Evolutionary conservation across 768 basidiomycete genomes (phyloP).

Genomic region (Rhodotorula babjevae): DNA sequence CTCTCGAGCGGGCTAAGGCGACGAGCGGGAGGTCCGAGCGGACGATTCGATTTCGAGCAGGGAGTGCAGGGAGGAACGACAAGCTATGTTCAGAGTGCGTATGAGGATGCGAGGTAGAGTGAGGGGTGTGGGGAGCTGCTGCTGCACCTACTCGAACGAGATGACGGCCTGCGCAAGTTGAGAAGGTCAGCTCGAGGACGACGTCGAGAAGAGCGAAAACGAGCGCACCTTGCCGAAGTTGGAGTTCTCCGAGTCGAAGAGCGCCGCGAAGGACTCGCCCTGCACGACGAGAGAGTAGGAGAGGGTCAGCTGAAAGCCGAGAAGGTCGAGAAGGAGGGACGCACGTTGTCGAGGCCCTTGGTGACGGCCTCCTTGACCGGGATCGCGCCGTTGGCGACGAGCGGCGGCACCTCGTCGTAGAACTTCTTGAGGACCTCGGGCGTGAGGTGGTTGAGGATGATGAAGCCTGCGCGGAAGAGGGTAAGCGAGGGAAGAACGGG

Average conservation of each 20-base stretch:
- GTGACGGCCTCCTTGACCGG: slow-evolving; percentile 41
- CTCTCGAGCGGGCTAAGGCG: too few relatives aligned
- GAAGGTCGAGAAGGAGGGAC: neutral
- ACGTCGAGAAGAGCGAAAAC: too few relatives aligned
- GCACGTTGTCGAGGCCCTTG: slow-evolving; percentile 38
- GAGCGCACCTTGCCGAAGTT: slow-evolving; percentile 16
- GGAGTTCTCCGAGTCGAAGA: neutral
- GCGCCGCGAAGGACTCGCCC: slow-evolving; percentile 2
- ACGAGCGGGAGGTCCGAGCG: too few relatives aligned
- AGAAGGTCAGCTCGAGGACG: neutral
- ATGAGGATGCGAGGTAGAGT: too few relatives aligned
- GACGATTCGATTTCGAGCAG: too few relatives aligned
- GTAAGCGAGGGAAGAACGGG: slow-evolving; percentile 32
- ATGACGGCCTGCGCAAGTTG: slow-evolving; percentile 9
- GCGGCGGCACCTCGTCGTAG: slow-evolving; percentile 40
- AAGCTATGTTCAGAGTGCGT: neutral
- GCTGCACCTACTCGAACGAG: slow-evolving; percentile 12
- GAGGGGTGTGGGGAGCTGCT: neutral
- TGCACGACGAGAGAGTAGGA: neutral
- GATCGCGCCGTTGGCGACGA: slow-evolving; percentile 39
- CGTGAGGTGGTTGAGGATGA: slow-evolving; percentile 37
- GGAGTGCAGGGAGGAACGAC: neutral
- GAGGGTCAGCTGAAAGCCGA: too few relatives aligned
- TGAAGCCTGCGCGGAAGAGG: slow-evolving; percentile 1
- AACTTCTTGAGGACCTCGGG: slow-evolving; percentile 30